Conservation (phyloP, 495 filamentous ascomycete genomes). For the Neurospora sp. region DNA sequence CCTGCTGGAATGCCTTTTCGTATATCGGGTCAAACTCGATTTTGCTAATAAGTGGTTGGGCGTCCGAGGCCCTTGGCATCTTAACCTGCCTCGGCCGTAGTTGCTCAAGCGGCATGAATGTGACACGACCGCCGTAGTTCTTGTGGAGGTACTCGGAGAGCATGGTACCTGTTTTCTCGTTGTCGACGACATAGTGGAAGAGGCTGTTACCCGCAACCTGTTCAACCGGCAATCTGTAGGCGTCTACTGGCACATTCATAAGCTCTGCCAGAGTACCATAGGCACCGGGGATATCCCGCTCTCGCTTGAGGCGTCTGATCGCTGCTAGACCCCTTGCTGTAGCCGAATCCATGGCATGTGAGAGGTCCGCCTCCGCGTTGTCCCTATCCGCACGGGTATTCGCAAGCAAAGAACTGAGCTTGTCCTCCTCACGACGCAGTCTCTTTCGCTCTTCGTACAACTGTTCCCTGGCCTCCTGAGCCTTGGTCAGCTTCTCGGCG, state of each 20-base stretch:
- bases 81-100: constrained; percentile 57
- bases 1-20: constrained; percentile 79
- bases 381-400: constrained; percentile 66
- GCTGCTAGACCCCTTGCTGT: constrained; percentile 75
- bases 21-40: constrained; percentile 68
- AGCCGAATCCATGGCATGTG: constrained; percentile 78
- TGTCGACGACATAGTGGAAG: constrained; percentile 96
- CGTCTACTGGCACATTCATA: constrained; percentile 64
- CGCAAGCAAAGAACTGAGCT: constrained; percentile 63
- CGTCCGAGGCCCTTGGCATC: constrained; percentile 78
- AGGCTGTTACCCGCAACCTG: constrained; percentile 86
- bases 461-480: constrained; percentile 71
- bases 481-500: constrained; percentile 60
- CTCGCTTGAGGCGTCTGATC: constrained; percentile 67
- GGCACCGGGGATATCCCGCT: constrained; percentile 71
- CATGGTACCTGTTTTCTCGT: constrained; percentile 72
- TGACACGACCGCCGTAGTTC: constrained; percentile 74
- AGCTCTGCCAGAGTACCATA: constrained; percentile 91
- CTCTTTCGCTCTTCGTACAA: constrained; percentile 84
- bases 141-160: constrained; percentile 73
- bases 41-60: constrained; percentile 76
- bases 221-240: constrained; percentile 82
- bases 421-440: constrained; percentile 84
- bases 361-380: constrained; percentile 64
- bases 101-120: constrained; percentile 87